Conservation (phyloP, 805 yeast genomes). For the Candida succiphila region DNA sequence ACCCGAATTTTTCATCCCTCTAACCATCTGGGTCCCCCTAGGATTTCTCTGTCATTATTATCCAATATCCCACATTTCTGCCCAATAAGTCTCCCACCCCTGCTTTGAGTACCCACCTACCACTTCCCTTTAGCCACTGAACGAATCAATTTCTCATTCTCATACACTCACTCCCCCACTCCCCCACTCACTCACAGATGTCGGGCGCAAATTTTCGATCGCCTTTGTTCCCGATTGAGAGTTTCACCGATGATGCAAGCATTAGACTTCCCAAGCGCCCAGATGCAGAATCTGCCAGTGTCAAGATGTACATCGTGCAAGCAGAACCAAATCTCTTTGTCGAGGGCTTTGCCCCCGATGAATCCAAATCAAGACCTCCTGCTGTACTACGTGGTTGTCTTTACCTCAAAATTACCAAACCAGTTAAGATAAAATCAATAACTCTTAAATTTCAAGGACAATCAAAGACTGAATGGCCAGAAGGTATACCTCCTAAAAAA, state of each 20-base stretch:
- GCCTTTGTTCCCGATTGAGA: constrained; percentile 39
- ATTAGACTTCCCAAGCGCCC: constrained; percentile 50
- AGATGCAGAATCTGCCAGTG: constrained; percentile 46
- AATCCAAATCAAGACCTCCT: constrained; percentile 60
- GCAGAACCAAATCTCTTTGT: constrained; percentile 76
- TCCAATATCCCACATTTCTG: too few relatives aligned
- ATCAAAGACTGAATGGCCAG: constrained; percentile 91
- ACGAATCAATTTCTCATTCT: too few relatives aligned
- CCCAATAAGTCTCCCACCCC: too few relatives aligned
- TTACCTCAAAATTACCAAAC: constrained; percentile 57
- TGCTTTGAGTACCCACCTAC: too few relatives aligned
- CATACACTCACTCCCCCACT: too few relatives aligned
- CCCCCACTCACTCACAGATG: too few relatives aligned
- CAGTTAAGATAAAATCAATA: constrained; percentile 60
- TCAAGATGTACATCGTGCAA: constrained; percentile 62
- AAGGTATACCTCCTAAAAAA: constrained; percentile 91
- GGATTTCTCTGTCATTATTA: too few relatives aligned
- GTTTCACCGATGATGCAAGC: constrained; percentile 24
- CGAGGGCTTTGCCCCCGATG: constrained; percentile 69
- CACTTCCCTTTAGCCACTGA: too few relatives aligned
- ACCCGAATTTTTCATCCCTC: too few relatives aligned
- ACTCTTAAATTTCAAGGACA: constrained; percentile 53
- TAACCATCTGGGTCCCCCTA: too few relatives aligned
- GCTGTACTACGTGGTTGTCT: constrained; percentile 75
- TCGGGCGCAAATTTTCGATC: constrained; percentile 15